A percentile compares a stretch with the other conserved stretches of the same genome.
Conservation (phyloP, 2,329 filamentous ascomycete genomes). For the Cryphonectria nitschkei region DNA sequence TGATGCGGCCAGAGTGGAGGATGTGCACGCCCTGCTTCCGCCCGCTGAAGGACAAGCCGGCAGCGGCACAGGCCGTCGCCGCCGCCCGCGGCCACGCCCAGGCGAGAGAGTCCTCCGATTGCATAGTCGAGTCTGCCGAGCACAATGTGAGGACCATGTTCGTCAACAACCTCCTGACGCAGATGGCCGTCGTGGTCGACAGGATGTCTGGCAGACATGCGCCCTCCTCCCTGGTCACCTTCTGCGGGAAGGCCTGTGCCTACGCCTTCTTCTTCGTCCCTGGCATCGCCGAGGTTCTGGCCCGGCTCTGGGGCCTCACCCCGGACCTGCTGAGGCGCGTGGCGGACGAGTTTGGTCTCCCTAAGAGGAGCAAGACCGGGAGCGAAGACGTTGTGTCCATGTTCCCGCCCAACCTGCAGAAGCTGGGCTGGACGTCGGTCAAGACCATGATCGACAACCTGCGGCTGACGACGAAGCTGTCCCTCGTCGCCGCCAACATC, state of each 20-base stretch:
- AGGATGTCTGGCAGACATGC: conserved; percentile 80
- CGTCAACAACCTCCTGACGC: conserved; percentile 76
- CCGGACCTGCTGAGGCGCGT: conserved; percentile 72
- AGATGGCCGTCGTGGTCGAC: conserved; percentile 85
- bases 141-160: conserved; percentile 91
- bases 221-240: conserved; percentile 71
- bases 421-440: conserved; percentile 60
- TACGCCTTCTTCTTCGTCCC: conserved; percentile 94
- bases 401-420: conserved; percentile 70
- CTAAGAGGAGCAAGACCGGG: conserved; percentile 57
- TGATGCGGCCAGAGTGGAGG: conserved; percentile 89
- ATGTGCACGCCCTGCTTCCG: conserved; percentile 70
- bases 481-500: conserved; percentile 72
- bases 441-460: conserved; percentile 58
- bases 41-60: conserved; percentile 60
- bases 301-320: conserved; percentile 78
- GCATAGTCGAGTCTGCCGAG: conserved; percentile 69
- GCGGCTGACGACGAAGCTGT: conserved; percentile 65
- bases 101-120: conserved; percentile 70
- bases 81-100: conserved; percentile 51
- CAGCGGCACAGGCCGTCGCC: conserved; percentile 44
- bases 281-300: conserved; percentile 80
- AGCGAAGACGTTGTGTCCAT: conserved; percentile 68
- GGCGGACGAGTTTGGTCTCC: conserved; percentile 68
- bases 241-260: conserved; percentile 87